Percentiles rank a stretch among this genome's conserved stretches.
phyloP scores from a whole-genome alignment of 768 basidiomycete genomes.

The Trametes coccinea region DNA sequence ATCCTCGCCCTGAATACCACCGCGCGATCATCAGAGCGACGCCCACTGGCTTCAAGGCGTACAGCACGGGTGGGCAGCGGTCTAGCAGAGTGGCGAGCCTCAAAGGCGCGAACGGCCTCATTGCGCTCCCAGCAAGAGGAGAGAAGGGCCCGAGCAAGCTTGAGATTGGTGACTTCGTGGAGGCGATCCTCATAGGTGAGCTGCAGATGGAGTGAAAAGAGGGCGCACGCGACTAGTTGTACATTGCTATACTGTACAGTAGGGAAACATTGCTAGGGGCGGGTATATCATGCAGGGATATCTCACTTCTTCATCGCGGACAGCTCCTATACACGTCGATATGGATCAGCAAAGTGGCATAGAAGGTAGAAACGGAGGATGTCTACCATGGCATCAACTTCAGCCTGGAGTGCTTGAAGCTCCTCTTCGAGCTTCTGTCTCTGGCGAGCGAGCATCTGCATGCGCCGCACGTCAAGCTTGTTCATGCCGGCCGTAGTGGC shows the following conservation, averaged over 20 bases:
- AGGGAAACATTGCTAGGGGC: background rate
- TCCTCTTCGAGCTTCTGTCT: constrained; percentile 69
- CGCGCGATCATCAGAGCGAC: constrained; percentile 61
- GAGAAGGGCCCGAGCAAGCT: constrained; percentile 38
- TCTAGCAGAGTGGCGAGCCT: constrained; percentile 82
- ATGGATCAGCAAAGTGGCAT: background rate
- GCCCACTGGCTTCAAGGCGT: constrained; percentile 55
- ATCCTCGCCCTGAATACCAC: constrained; percentile 81
- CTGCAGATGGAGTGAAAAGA: constrained; percentile 36
- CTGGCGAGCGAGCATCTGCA: constrained; percentile 66
- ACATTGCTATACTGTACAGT: constrained; percentile 15
- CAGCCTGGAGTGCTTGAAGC: constrained; percentile 56
- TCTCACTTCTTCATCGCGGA: constrained; percentile 27
- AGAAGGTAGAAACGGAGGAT: background rate
- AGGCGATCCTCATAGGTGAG: constrained; percentile 73
- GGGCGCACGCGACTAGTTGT: background rate
- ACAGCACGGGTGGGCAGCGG: constrained; percentile 84
- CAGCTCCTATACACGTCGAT: constrained; percentile 21
- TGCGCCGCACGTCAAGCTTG: constrained; percentile 65
- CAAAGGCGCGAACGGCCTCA: constrained; percentile 77
- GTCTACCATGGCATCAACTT: constrained; percentile 57
- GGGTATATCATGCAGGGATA: background rate
- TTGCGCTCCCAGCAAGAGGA: constrained; percentile 57
- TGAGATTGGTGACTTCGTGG: constrained; percentile 53
- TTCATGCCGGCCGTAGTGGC: constrained; percentile 53